These are phyloP conservation scores for Catharanthus roseus DNA, from an alignment of 257 asterid genomes.

Conservation along the genomic window DNA sequence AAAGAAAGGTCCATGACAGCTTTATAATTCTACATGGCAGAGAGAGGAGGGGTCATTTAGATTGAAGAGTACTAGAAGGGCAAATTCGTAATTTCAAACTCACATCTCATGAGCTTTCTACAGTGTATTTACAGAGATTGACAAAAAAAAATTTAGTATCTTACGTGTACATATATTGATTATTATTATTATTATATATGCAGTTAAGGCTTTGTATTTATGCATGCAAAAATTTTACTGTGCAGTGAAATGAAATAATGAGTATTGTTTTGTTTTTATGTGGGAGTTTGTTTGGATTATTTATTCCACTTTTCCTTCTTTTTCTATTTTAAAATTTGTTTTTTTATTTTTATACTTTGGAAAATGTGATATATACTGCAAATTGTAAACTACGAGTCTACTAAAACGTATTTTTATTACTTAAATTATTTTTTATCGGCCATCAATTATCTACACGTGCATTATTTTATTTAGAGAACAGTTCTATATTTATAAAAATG, in stretches of 20 bases:
- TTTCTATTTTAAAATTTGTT: no score
- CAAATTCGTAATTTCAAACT: background rate
- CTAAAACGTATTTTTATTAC: no score
- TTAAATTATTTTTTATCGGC: no score
- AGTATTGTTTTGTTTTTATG: slow-evolving; percentile 7
- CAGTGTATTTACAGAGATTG: slow-evolving; percentile 5
- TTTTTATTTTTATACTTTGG: no score
- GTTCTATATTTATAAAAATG: no score
- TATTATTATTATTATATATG: background rate
- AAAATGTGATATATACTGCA: no score
- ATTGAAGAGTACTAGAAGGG: background rate
- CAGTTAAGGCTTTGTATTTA: background rate
- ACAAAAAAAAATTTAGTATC: background rate
- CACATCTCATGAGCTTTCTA: background rate
- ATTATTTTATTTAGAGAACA: no score
- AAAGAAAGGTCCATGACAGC: background rate
- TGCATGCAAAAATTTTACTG: slow-evolving; percentile 9
- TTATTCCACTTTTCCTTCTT: no score
- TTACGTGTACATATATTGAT: background rate
- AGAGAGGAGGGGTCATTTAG: no score
- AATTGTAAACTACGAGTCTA: no score
- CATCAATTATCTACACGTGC: no score
- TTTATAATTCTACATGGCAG: background rate
- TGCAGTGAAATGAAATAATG: background rate
- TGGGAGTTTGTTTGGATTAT: no score